A percentile compares a stretch with the other conserved stretches of the same genome.
phyloP scores from a whole-genome alignment of 331 rosid genomes.

The Quercus phellos region DNA sequence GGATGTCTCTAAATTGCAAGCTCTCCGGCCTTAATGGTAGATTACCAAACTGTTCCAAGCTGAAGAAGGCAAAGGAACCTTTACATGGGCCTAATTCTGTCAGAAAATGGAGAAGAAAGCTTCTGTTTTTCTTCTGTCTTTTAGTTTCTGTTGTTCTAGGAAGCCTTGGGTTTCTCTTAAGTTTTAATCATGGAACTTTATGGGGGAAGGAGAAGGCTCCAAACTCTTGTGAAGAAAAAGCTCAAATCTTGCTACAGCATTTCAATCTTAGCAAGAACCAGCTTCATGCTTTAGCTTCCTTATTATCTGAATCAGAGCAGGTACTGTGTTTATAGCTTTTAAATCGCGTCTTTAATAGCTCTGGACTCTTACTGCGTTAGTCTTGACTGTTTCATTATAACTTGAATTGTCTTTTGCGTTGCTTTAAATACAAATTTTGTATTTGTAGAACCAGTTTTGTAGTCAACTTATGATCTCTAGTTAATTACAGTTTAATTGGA shows the following conservation, averaged over 20 bases:
- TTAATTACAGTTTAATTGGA: conserved; percentile 12
- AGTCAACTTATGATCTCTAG: conserved; percentile 4
- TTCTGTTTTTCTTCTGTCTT: conserved; percentile 43
- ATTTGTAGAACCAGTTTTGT: conserved; percentile 5
- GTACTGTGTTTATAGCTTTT: conserved; percentile 29
- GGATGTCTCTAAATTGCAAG: conserved; percentile 69
- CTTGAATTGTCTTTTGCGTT: not conserved
- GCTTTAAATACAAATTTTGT: not conserved
- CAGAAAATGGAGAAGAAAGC: conserved; percentile 42
- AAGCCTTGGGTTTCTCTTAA: conserved; percentile 39
- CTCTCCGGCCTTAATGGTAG: conserved; percentile 58
- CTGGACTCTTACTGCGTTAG: not conserved
- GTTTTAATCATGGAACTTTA: conserved; percentile 30
- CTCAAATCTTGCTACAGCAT: conserved; percentile 51
- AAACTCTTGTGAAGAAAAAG: conserved; percentile 40
- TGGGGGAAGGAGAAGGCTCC: conserved; percentile 30
- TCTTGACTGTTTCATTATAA: conserved; percentile 3
- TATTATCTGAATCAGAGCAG: conserved; percentile 78
- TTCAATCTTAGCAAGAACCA: conserved; percentile 65
- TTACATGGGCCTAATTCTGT: conserved; percentile 40
- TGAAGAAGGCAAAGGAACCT: conserved; percentile 56
- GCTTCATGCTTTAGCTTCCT: conserved; percentile 52
- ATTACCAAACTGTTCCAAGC: conserved; percentile 39
- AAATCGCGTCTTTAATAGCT: conserved; percentile 1
- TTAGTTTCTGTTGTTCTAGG: conserved; percentile 37